phyloP scores from a whole-genome alignment of 2,329 filamentous ascomycete genomes.

The Cladosporium oxysporum region DNA sequence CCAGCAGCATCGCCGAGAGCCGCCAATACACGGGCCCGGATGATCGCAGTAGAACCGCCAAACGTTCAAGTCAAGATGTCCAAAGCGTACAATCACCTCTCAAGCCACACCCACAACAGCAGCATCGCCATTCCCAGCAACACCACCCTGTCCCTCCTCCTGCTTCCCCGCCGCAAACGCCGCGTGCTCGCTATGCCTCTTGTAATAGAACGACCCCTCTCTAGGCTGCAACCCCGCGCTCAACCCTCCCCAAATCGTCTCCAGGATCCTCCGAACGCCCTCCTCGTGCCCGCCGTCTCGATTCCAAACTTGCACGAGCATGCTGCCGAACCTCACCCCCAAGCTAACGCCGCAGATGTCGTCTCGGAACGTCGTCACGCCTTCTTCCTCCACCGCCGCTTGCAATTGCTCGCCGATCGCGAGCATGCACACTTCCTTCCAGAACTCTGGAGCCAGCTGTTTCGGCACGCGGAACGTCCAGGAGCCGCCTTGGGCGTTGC shows the following conservation, averaged over 20 bases:
- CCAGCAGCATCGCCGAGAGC: not conserved
- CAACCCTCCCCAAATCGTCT: constrained; percentile 72
- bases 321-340: constrained; percentile 83
- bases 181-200: constrained; percentile 85
- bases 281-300: constrained; percentile 78
- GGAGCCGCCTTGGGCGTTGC: constrained; percentile 81
- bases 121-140: not conserved
- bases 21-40: not conserved
- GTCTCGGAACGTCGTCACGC: constrained; percentile 64
- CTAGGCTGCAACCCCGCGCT: constrained; percentile 72
- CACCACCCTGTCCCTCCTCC: not conserved
- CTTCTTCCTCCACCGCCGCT: constrained; percentile 61
- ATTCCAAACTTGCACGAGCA: constrained; percentile 91
- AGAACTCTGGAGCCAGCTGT: constrained; percentile 68
- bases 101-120: not conserved
- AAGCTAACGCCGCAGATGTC: constrained; percentile 84
- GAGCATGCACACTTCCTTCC: constrained; percentile 78
- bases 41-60: not conserved
- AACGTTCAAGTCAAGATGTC: not conserved
- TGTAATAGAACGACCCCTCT: constrained; percentile 65
- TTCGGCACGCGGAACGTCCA: constrained; percentile 93
- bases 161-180: constrained; percentile 52
- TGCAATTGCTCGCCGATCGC: constrained; percentile 82
- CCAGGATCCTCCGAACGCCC: constrained; percentile 73
- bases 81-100: not conserved